Base-by-base conservation (phyloP, 78 protist genomes). In the Dictyostelium brefeldianum region DNA sequence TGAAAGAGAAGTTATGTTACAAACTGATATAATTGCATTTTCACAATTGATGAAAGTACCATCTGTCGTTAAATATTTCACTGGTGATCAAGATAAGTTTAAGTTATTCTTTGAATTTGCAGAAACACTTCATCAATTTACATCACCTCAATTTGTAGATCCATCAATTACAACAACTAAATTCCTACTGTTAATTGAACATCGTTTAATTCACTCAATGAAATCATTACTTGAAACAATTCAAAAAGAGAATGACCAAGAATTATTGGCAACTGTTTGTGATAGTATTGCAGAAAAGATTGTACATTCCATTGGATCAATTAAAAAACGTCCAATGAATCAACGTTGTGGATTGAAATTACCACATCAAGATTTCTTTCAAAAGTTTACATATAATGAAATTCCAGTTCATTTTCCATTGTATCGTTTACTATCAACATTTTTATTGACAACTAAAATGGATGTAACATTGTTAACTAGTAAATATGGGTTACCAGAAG, bases 321-420 rank as follows among this genome's bases (percentile, higher is more conserved):
- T 78, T 54, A 12, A 51, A 27, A 48, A 27, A 17, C 15, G 62
- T 29, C 41, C 22, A 78, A 15, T 62, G 10, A 15, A 29, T n/a
- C 31, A 31, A 25, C 54, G 83, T 54, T 43, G 56, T 78, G 83
- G 83, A 2, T 54, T 87, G 3, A 8, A 47, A 50, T 87, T 87
- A 51, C 93, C 93, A 50, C 93, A 87, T 50, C 67, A 43, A 77
- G 93, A 87, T 51, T 87, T 87, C 79, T 87, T 87, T 74, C 83
- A 77, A 78, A 87, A 77, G 43, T 87, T 87, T 14, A 87, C 79
- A 9, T 87, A 77, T 46, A 77, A 73, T 65, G 93, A 87, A 51
- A 87, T 87, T 31, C 93, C 93, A 64, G 79, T 87, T 29, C 93
- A 87, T 65, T 87, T 87, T 27, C 79, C 93, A 48, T 64, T 87